Conservation (phyloP, 768 basidiomycete species). For the Lentinula lateritia region DNA sequence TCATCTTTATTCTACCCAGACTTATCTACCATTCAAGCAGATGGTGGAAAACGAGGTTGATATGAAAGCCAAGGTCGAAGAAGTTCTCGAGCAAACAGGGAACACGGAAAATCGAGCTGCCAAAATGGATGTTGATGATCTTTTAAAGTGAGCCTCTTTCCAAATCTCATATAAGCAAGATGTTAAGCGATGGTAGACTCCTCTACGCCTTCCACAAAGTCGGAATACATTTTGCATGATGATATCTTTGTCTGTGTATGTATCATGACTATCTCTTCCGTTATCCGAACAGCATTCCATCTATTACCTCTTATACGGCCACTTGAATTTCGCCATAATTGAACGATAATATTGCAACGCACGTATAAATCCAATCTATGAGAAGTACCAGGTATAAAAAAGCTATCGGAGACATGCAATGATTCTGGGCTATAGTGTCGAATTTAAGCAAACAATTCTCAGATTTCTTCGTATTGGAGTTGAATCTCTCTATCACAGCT, state of each 20-base stretch:
- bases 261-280: too few species aligned
- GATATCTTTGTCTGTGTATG: not conserved
- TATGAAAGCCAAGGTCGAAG: slow-evolving; percentile 68
- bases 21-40: slow-evolving; percentile 25
- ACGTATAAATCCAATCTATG: too few species aligned
- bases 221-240: slow-evolving; percentile 66
- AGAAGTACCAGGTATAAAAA: too few species aligned
- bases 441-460: too few species aligned
- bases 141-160: slow-evolving; percentile 63
- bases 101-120: slow-evolving; percentile 77
- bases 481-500: too few species aligned
- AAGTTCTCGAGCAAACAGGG: slow-evolving; percentile 65
- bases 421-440: too few species aligned
- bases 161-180: not conserved
- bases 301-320: too few species aligned
- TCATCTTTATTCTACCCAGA: not conserved
- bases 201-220: slow-evolving; percentile 70
- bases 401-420: too few species aligned
- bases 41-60: slow-evolving; percentile 64
- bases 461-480: too few species aligned
- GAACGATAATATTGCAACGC: too few species aligned
- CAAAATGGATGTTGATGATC: slow-evolving; percentile 91
- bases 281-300: too few species aligned
- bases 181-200: slow-evolving; percentile 35
- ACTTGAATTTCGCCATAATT: too few species aligned